phyloP scores from a whole-genome alignment of 2,329 filamentous ascomycete species.

The Hortaea sp. region DNA sequence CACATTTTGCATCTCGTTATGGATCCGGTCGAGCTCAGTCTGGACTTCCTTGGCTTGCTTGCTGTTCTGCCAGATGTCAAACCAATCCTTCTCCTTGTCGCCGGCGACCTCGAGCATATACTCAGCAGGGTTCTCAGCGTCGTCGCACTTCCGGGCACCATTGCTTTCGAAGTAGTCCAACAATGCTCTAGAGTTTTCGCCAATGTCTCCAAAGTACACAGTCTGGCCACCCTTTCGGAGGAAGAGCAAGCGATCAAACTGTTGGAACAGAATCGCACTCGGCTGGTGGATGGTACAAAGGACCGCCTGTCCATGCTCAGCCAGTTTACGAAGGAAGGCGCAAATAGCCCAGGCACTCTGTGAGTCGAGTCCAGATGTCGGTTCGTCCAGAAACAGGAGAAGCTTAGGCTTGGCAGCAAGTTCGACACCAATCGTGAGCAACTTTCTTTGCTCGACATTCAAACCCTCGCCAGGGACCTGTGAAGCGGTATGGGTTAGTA shows the following conservation, averaged over 20 bases:
- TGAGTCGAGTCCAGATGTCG: conserved; percentile 49
- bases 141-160: conserved; percentile 49
- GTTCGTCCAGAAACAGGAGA: conserved; percentile 54
- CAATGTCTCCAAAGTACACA: conserved; percentile 40
- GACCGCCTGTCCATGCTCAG: conserved; percentile 33
- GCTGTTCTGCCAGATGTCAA: conserved; percentile 29
- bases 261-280: conserved; percentile 34
- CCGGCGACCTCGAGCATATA: conserved; percentile 54
- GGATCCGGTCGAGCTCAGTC: conserved; percentile 30
- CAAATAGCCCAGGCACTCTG: conserved; percentile 56
- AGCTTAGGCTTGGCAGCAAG: conserved; percentile 42
- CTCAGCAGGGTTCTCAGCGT: conserved; percentile 59
- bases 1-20: conserved; percentile 25
- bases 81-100: conserved; percentile 32
- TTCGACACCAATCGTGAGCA: conserved; percentile 47
- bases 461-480: conserved; percentile 47
- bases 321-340: conserved; percentile 51
- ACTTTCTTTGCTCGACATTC: conserved; percentile 53
- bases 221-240: conserved; percentile 35
- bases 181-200: conserved; percentile 31
- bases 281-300: conserved; percentile 41
- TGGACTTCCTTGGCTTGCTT: conserved; percentile 23
- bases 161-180: conserved; percentile 50
- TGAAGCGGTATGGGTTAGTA: conserved; percentile 5
- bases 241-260: conserved; percentile 36